These are phyloP conservation scores for Amylocarpus encephaloides DNA, from an alignment of 2,329 filamentous ascomycete genomes.

Conservation along the genomic window DNA sequence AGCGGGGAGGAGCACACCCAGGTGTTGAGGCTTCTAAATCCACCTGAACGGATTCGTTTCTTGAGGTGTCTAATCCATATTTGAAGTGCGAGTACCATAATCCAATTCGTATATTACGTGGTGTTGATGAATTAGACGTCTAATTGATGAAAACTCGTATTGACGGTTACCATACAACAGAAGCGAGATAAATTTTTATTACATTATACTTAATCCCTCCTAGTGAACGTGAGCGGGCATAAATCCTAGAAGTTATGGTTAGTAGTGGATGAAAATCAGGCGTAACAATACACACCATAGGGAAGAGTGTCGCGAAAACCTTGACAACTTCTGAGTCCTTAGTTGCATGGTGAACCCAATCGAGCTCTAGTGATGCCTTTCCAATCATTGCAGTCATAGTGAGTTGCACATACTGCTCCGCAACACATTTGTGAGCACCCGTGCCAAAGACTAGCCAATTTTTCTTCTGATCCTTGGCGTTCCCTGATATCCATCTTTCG, in stretches of 20 bases:
- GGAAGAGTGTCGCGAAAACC: slow-evolving; percentile 96
- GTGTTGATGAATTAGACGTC: too few relatives aligned
- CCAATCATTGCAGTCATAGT: slow-evolving; percentile 47
- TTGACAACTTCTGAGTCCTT: slow-evolving; percentile 47
- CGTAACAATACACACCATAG: slow-evolving; percentile 58
- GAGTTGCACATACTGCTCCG: slow-evolving; percentile 43
- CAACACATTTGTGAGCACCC: slow-evolving; percentile 45
- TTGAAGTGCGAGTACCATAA: too few relatives aligned
- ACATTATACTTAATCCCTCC: too few relatives aligned
- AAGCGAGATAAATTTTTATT: too few relatives aligned
- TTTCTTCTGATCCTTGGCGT: slow-evolving; percentile 44
- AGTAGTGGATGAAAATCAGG: neutral
- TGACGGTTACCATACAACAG: too few relatives aligned
- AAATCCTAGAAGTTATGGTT: neutral
- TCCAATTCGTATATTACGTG: too few relatives aligned
- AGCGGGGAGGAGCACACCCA: too few relatives aligned
- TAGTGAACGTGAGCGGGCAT: neutral
- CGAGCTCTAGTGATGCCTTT: slow-evolving; percentile 43
- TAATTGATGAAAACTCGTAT: too few relatives aligned
- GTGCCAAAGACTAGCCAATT: slow-evolving; percentile 50
- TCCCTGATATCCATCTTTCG: slow-evolving; percentile 46
- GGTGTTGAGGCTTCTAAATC: too few relatives aligned
- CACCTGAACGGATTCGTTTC: too few relatives aligned
- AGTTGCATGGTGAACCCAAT: slow-evolving; percentile 46
- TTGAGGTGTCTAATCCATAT: too few relatives aligned